Percentiles rank a stretch among this genome's conserved stretches.
Conservation (phyloP, 2,329 filamentous ascomycete species). For the Gaeumannomyces sp. region DNA sequence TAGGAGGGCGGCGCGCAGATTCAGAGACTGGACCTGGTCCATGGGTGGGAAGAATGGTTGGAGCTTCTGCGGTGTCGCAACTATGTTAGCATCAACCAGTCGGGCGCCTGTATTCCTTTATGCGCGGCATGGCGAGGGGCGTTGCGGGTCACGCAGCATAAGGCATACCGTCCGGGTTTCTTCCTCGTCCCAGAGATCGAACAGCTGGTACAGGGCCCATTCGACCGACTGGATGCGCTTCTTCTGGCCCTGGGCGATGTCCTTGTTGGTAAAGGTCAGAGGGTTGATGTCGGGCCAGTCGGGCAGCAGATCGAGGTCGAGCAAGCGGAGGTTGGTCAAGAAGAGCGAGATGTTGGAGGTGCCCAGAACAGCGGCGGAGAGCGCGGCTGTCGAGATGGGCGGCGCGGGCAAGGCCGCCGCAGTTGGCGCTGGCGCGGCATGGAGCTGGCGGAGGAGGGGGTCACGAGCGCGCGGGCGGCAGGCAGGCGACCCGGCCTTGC, state of each 20-base stretch:
- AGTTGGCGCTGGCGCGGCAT: slow-evolving; percentile 2
- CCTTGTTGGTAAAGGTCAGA: slow-evolving; percentile 62
- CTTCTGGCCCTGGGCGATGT: slow-evolving; percentile 68
- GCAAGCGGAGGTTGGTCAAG: slow-evolving; percentile 73
- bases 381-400: background rate
- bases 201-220: slow-evolving; percentile 86
- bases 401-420: background rate
- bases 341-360: slow-evolving; percentile 59
- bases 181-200: slow-evolving; percentile 73
- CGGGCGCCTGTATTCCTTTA: too few relatives aligned
- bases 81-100: background rate
- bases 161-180: slow-evolving; percentile 60
- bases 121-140: background rate
- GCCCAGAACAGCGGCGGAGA: slow-evolving; percentile 14
- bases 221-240: slow-evolving; percentile 77
- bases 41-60: slow-evolving; percentile 85
- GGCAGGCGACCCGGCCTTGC: slow-evolving; percentile 20
- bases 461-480: slow-evolving; percentile 13
- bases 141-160: too few relatives aligned
- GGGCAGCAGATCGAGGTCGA: slow-evolving; percentile 67
- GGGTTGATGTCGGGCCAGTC: slow-evolving; percentile 76
- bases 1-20: slow-evolving; percentile 78
- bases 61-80: slow-evolving; percentile 57
- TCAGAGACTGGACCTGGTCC: slow-evolving; percentile 85
- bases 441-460: slow-evolving; percentile 10